Conservation (phyloP, 1,284 basidiomycete genomes). For the Termitomyces sp. region DNA sequence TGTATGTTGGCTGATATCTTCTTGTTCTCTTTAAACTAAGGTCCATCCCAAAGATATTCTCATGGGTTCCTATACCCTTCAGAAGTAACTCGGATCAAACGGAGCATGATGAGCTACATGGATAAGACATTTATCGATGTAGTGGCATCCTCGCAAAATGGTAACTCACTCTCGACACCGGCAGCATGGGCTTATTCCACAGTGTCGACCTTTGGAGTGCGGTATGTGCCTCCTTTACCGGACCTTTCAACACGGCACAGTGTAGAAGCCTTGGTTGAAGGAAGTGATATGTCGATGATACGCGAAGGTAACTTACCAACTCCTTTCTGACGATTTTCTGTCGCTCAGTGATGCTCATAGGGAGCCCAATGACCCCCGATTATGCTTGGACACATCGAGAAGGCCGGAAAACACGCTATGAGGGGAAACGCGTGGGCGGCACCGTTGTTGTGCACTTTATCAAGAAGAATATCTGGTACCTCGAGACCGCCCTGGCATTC, state of each 20-base stretch:
- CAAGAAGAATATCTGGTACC: slow-evolving; percentile 95
- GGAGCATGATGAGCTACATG: slow-evolving; percentile 39
- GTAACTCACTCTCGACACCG: slow-evolving; percentile 36
- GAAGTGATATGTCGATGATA: slow-evolving; percentile 72
- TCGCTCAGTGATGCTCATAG: slow-evolving; percentile 28
- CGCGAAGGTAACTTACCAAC: slow-evolving; percentile 44
- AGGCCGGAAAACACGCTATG: slow-evolving; percentile 63
- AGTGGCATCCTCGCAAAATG: slow-evolving; percentile 18
- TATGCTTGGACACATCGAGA: slow-evolving; percentile 69
- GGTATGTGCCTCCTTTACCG: slow-evolving; percentile 71
- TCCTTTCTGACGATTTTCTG: slow-evolving; percentile 1
- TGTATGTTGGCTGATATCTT: slow-evolving; percentile 47
- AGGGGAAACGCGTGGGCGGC: slow-evolving; percentile 74
- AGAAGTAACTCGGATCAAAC: slow-evolving; percentile 69
- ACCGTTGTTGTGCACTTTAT: slow-evolving; percentile 96
- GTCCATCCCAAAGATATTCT: slow-evolving; percentile 59
- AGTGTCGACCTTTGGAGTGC: slow-evolving; percentile 79
- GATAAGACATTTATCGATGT: slow-evolving; percentile 34
- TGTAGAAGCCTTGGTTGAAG: slow-evolving; percentile 92
- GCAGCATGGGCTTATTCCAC: slow-evolving; percentile 74
- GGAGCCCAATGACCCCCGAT: slow-evolving; percentile 48
- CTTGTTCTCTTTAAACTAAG: slow-evolving; percentile 7
- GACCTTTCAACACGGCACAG: slow-evolving; percentile 69
- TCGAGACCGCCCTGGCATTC: slow-evolving; percentile 87
- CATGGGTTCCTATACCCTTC: slow-evolving; percentile 98